Percentiles rank a stretch among this genome's conserved stretches.
phyloP scores from a whole-genome alignment of 1,284 basidiomycete species.

The Leccinum pseudoinsigne region DNA sequence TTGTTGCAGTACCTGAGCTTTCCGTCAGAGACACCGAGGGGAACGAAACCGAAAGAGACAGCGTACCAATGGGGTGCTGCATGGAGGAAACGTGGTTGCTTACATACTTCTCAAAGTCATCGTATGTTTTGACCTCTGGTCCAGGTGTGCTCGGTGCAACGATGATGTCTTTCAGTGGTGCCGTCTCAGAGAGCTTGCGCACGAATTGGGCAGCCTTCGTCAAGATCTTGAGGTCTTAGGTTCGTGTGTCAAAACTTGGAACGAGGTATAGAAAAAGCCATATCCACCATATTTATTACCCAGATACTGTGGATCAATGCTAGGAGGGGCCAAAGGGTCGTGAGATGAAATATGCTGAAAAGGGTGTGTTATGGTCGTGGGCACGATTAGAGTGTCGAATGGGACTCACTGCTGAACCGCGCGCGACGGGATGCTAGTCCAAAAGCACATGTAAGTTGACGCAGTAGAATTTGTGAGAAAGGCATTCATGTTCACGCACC shows the following conservation, averaged over 20 bases:
- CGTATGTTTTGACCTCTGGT: constrained; percentile 22
- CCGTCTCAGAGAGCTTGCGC: constrained; percentile 21
- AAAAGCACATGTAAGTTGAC: background rate
- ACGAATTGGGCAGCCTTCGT: constrained; percentile 19
- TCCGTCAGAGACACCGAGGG: background rate
- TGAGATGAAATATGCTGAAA: constrained; percentile 20
- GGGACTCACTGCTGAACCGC: constrained; percentile 20
- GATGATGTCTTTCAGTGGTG: constrained; percentile 19
- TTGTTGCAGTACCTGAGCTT: constrained; percentile 17
- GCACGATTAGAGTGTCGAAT: background rate
- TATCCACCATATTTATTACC: constrained; percentile 16
- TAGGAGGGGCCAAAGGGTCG: constrained; percentile 14
- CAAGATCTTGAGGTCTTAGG: constrained; percentile 17
- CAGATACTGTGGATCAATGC: constrained; percentile 17
- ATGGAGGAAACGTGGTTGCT: constrained; percentile 1
- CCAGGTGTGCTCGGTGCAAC: constrained; percentile 22
- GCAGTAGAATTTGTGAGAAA: background rate
- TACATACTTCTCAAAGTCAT: constrained; percentile 17
- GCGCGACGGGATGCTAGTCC: constrained; percentile 19
- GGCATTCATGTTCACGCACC: constrained; percentile 5
- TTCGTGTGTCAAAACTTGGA: constrained; percentile 1
- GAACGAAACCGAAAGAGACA: background rate
- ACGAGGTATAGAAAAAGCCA: background rate
- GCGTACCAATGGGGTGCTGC: constrained; percentile 20
- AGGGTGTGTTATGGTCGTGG: background rate